Conservation (phyloP, 116 monocot species). For the Thalassia testudinum region DNA sequence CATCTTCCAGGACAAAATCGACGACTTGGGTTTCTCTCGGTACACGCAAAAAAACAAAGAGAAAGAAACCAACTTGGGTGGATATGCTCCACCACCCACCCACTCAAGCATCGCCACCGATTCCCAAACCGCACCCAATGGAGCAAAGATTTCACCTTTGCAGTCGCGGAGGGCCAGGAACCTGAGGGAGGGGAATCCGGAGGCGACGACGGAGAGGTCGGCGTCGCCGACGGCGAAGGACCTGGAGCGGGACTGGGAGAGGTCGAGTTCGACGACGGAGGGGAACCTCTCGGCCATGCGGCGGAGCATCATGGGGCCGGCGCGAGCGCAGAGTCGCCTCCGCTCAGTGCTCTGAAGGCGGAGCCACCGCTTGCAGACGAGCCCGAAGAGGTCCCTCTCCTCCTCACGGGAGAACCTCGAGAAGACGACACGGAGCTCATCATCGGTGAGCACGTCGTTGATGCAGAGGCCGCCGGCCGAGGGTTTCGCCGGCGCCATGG, state of each 20-base stretch:
- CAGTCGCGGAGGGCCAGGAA: conserved; percentile 48
- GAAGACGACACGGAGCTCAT: conserved; percentile 59
- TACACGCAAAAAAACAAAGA: too few species aligned
- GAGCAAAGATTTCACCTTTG: conserved; percentile 46
- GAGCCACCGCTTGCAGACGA: conserved; percentile 92
- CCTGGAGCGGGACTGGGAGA: conserved; percentile 63
- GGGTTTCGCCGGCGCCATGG: conserved; percentile 2
- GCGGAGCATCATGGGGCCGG: conserved; percentile 65
- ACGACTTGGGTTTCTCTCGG: too few species aligned
- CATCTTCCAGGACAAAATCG: too few species aligned
- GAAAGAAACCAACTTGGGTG: too few species aligned
- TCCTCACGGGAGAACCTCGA: conserved; percentile 29
- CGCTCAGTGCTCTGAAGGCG: conserved; percentile 66
- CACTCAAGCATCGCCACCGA: too few species aligned
- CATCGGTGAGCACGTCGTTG: conserved; percentile 74
- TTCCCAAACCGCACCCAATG: too few species aligned
- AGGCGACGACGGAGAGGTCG: conserved; percentile 58
- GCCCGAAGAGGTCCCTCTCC: conserved; percentile 60
- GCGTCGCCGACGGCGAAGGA: conserved; percentile 73
- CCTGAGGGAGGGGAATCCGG: conserved; percentile 29
- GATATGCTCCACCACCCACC: too few species aligned
- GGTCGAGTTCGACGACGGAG: conserved; percentile 54
- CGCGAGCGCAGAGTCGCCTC: conserved; percentile 48
- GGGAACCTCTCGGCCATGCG: conserved; percentile 64
- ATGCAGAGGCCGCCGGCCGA: conserved; percentile 23